Base-by-base conservation (phyloP, 1,139 yeast genomes). In the Geotrichum cucujoidarum region DNA sequence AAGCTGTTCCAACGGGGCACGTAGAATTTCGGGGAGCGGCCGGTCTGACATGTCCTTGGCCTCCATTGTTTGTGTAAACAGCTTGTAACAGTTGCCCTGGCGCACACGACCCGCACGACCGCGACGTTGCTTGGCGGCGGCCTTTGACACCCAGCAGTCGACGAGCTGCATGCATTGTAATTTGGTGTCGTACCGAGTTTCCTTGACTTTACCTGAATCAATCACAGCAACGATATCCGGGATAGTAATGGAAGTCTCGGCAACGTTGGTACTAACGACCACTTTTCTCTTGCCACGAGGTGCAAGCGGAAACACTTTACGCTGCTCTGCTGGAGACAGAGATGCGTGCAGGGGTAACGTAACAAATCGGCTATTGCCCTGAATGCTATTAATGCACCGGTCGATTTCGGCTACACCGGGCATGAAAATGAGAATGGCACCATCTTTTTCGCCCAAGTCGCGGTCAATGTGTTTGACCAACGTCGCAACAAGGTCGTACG, bases 101-200 rank as follows among this genome's bases (percentile, higher is more conserved):
- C 82, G 77, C 14, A 90, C 89, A 76, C 98, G 92, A 55, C 98
- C 98, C n/a, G 97, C 94, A 72, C 98, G 86, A 63, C 98, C 98
- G 62, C 96, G 74, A 67, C 98, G 77, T 66, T 92, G 98, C 37
- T 80, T 78, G n/a, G 83, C 82, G 60, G 95, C 96, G 0, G 97
- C 97, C 55, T 77, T 77, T 0, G 97, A 90, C 31, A 90, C 88
- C 89, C 95, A 90, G 3, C 76, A 73, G 60, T 90, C 97, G 3
- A 81, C 73, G 38, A 92, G 72, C 52, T 77, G 78, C 0, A 95
- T 82, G 2, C 89, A 76, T 56, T 85, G 83, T 14, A 80, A 71
- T 33, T 69, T 71, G 0, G 87, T 60, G 59, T 87, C 92, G 60
- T 80, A 92, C 36, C 77, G 75, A 60, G 87, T 77, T 16, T 81